A percentile compares a stretch with the other conserved stretches of the same genome.
phyloP scores from a whole-genome alignment of 2,329 filamentous ascomycete genomes.

The Penicillium glabrum region DNA sequence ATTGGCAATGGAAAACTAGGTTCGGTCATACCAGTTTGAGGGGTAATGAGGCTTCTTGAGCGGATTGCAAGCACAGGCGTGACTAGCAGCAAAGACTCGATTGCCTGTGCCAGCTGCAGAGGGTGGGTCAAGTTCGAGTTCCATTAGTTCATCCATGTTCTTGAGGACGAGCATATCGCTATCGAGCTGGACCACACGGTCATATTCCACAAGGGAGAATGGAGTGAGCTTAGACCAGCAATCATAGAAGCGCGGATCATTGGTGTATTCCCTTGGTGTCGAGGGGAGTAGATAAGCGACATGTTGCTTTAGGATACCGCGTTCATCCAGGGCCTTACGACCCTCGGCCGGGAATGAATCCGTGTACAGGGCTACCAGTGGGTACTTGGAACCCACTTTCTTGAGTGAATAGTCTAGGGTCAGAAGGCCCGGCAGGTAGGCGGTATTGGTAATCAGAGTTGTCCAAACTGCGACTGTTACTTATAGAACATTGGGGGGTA shows the following conservation, averaged over 20 bases:
- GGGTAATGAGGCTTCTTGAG: constrained; percentile 78
- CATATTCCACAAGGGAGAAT: constrained; percentile 74
- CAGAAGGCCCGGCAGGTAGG: constrained; percentile 78
- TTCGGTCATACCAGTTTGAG: constrained; percentile 58
- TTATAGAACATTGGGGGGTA: neutral
- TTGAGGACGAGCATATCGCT: constrained; percentile 79
- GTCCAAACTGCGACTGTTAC: constrained; percentile 67
- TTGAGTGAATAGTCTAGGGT: constrained; percentile 78
- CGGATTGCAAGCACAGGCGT: constrained; percentile 86
- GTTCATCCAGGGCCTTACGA: constrained; percentile 65
- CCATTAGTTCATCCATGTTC: constrained; percentile 94
- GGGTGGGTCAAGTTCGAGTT: constrained; percentile 67
- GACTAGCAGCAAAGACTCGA: constrained; percentile 76
- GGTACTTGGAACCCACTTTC: constrained; percentile 65
- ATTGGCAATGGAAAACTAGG: neutral
- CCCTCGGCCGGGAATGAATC: constrained; percentile 70
- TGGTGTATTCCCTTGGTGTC: constrained; percentile 64
- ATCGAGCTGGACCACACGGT: constrained; percentile 79
- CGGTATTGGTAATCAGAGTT: constrained; percentile 79
- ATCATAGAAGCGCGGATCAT: constrained; percentile 83
- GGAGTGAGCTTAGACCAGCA: constrained; percentile 85
- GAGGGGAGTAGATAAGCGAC: constrained; percentile 73
- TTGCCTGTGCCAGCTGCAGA: constrained; percentile 50
- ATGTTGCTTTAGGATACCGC: constrained; percentile 67
- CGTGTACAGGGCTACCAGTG: constrained; percentile 80